Base-by-base conservation (phyloP, 345 rosid species). In the Aegle marmelos region DNA sequence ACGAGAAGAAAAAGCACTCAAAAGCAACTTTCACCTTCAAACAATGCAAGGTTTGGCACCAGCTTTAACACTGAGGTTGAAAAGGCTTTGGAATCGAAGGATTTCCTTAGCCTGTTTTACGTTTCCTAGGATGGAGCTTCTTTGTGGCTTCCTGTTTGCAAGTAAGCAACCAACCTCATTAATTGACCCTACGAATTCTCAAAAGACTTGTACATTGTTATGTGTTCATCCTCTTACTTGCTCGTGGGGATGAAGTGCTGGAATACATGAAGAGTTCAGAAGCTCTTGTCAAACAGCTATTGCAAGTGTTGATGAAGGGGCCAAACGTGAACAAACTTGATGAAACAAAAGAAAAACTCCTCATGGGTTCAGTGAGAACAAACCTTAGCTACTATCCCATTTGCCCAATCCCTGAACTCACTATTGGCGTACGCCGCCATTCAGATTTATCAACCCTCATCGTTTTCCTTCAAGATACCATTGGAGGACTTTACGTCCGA, bases 51-150 rank as follows among this genome's bases (percentile, higher is more conserved):
- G 56, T 84, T 86, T 8, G 85, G 84, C 4, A 80, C 87, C 0
- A 85, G 88, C 77, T 85, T 87, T 24, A 79, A 81, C 63, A 85
- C 90, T 75, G 71, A 61, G 22, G 87, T 80, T 0, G 91, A 87
- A 80, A 80, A 79, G 73, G 89, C 87, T 68, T 76, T 89, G 4
- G 88, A 86, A 80, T 86, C 87, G 91, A 88, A 87, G 81, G 92
- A 89, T 76, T 87, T 81, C 37, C 87, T 85, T 4, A 86, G 92
- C 72, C 85, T 84, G 78, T 80, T 86, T 78, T 87, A 82, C 41
- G 87, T 84, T 48, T 86, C 90, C 9, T 86, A 84, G 7, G 86
- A 82, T 8, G 87, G 84, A 67, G 83, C 89, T 50, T 68, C 86
- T 65, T 65, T 80, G 5, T 83, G 89, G 89, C 90, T 89, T 80